A percentile compares a stretch with the other conserved stretches of the same genome.
Evolutionary conservation across 169 alveolate genomes (phyloP).

Genomic region (Babesia caballi): DNA sequence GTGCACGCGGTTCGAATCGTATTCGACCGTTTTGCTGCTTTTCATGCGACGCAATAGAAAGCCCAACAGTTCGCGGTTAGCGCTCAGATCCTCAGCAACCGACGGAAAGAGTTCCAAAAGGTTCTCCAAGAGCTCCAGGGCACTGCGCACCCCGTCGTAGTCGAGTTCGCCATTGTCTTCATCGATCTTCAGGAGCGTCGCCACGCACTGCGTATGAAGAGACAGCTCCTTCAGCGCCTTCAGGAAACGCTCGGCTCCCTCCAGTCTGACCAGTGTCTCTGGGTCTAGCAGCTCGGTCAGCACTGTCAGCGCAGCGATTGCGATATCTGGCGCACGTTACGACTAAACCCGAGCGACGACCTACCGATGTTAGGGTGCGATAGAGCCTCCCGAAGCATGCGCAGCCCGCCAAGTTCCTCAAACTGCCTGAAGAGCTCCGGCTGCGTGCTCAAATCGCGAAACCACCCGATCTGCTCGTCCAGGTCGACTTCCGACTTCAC

Average conservation of each 20-base stretch:
- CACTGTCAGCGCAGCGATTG: slow-evolving; percentile 61
- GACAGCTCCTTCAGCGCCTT: slow-evolving; percentile 13
- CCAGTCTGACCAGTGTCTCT: slow-evolving; percentile 48
- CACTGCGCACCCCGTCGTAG: slow-evolving; percentile 64
- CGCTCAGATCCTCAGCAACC: slow-evolving; percentile 4
- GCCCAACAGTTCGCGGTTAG: slow-evolving; percentile 11
- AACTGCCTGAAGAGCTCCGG: slow-evolving; percentile 58
- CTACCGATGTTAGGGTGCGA: slow-evolving; percentile 67
- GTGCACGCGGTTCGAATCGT: slow-evolving; percentile 64
- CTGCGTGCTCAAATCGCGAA: slow-evolving; percentile 58
- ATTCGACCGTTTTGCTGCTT: slow-evolving; percentile 52
- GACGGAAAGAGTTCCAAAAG: slow-evolving; percentile 44
- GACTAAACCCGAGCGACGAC: not conserved
- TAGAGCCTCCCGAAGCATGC: slow-evolving; percentile 47
- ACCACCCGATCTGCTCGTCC: slow-evolving; percentile 70
- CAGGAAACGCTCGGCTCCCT: slow-evolving; percentile 46
- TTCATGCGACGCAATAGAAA: slow-evolving; percentile 45
- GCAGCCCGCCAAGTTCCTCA: slow-evolving; percentile 55
- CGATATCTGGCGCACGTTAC: slow-evolving; percentile 47
- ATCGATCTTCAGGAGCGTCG: slow-evolving; percentile 47
- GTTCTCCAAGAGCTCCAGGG: slow-evolving; percentile 65
- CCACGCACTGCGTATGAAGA: slow-evolving; percentile 7
- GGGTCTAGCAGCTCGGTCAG: slow-evolving; percentile 71
- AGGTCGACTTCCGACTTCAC: slow-evolving; percentile 75
- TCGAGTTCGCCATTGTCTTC: slow-evolving; percentile 71